Base-by-base conservation (phyloP, 306 rosid species). In the Begonia loranthoides region DNA sequence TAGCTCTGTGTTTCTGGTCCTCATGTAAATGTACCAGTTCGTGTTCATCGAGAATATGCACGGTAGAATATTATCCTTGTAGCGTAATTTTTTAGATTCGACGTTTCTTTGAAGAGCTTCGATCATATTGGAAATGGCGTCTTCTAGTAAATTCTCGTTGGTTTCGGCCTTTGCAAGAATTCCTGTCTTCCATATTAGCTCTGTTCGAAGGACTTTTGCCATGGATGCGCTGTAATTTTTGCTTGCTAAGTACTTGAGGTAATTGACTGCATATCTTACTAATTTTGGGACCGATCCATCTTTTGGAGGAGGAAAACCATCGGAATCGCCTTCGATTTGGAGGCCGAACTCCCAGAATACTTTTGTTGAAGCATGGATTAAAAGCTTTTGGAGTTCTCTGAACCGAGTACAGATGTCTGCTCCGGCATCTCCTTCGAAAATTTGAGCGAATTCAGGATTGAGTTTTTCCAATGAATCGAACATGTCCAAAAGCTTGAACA, bases 21-120 rank as follows among this genome's bases (percentile, higher is more conserved):
- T 72, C 93, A 84, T 88, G 52, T 88, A 88, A 10, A 88, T 88
- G 62, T 88, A 88, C 97, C 97, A 88, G 57, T 81, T 81, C 0
- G 93, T 79, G 53, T 88, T 88, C 97, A 81, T 84, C 10, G 72
- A 48, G 55, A 77, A 84, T 8, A 84, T 50, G 13, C 77, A 69
- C 17, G 66, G 58, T 34, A 79, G 49, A 16, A 66, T 68, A 65
- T 73, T 81, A 62, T 88, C 97, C 54, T 58, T 76, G 41, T 69
- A 84, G 14, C 74, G 59, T 14, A 58, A 46, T 4, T 77, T 74
- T 52, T 88, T 84, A 0, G 87, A 66, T 33, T 84, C 95, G 1
- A 88, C 67, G 75, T 81, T 88, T 52, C 95, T 73, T 41, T 73
- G 77, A 21, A 88, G 79, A 11, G 97, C 95, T 6, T 84, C 97